Base-by-base conservation (phyloP, 2,329 filamentous ascomycete species). In the Fusarium ambrosium region DNA sequence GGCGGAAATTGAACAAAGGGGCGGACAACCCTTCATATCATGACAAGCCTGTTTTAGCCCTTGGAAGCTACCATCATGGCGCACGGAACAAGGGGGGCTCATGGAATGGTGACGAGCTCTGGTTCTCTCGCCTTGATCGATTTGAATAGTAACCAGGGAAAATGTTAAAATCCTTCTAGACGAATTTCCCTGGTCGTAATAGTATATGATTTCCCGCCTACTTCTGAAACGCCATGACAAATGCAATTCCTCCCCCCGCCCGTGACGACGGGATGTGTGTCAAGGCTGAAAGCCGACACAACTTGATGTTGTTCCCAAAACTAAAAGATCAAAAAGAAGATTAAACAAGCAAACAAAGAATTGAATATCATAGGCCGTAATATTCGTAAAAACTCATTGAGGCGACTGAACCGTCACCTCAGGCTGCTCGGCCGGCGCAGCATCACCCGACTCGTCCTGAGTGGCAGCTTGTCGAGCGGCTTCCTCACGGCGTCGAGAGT, bases 401-500 rank as follows among this genome's bases (percentile, higher is more conserved):
- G 77, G 76, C 36, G 78, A 75, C 18, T 78, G 74, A 18, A 81
- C 67, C 36, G 67, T 77, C 59, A 81, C 76, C 59, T 76, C 71
- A 9, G 79, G 78, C 60, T 79, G 73, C 45, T 76, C 62, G 20
- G 56, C 72, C 53, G 65, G 67, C 6, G 24, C 27, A 53, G 48
- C 48, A 29, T 71, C 69, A 10, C 72, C 76, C 18, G 73, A 77
- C 20, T 78, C 72, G n/a, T 62, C 62, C 11, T 68, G 48, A 4
- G 48, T 66, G 9, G 70, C 74, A 27, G 77, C 79, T 16, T 70
- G 66, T 66, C 76, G 73, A 70, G 74, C 36, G 6, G 82, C 86
- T 55, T 87, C 84, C n/a, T 85, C 83, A 32, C 83, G 84, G 79
- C 87, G 86, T 78, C 88, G 88, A 22, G 89, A 90, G 79, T 90